Conservation (phyloP, 352 stramenopile species). For the Pythium diclinum region DNA sequence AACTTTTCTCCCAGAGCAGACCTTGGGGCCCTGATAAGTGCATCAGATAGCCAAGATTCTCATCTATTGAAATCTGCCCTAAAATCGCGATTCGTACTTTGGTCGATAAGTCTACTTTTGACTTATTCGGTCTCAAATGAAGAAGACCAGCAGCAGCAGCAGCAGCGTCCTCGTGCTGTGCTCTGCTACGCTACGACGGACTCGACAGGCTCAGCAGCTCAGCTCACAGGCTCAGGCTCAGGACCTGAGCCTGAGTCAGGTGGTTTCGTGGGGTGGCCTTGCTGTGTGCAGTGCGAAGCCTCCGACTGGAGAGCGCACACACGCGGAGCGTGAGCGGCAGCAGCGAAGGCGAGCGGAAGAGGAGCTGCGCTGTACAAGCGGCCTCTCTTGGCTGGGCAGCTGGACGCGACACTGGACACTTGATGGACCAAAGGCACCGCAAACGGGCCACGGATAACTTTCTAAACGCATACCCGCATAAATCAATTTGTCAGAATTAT, state of each 20-base stretch:
- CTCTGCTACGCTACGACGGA: neutral
- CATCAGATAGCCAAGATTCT: too few species aligned
- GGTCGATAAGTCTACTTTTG: too few species aligned
- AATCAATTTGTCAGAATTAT: neutral
- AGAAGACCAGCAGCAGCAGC: neutral
- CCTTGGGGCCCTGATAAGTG: too few species aligned
- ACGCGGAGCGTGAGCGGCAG: conserved; percentile 1
- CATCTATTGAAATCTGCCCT: too few species aligned
- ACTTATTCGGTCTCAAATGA: too few species aligned
- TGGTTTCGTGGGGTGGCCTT: neutral
- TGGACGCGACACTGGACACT: conserved; percentile 1
- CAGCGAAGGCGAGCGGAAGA: conserved; percentile 2
- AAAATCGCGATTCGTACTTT: too few species aligned
- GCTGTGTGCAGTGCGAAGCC: neutral
- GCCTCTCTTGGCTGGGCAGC: neutral
- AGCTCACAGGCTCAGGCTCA: neutral
- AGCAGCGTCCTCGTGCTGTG: neutral
- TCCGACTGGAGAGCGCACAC: neutral
- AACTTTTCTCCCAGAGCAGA: too few species aligned
- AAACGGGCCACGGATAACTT: neutral
- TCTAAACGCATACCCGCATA: neutral
- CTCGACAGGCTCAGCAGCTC: neutral
- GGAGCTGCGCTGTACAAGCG: neutral
- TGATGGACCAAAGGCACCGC: neutral
- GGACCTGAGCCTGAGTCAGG: too few species aligned